Conservation (phyloP, 179 eudicot species). For the Gypsophila paniculata region DNA sequence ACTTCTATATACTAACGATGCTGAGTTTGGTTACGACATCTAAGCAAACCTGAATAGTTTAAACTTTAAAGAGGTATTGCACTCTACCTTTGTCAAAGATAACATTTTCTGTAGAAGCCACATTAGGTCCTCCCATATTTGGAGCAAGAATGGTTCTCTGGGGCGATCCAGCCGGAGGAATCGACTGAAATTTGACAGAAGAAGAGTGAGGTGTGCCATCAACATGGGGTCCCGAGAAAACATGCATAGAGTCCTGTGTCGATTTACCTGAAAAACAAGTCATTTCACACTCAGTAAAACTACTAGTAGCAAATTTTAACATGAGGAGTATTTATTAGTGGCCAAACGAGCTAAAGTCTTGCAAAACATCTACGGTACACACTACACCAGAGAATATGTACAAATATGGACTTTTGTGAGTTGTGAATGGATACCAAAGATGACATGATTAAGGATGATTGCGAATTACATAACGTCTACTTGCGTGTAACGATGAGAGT, state of each 20-base stretch:
- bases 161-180: slow-evolving; percentile 1
- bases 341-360: neutral
- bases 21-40: neutral
- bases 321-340: neutral
- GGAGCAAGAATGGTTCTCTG: neutral
- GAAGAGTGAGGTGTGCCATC: slow-evolving; percentile 14
- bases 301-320: neutral
- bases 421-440: too few species aligned
- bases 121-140: neutral
- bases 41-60: neutral
- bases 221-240: slow-evolving; percentile 14
- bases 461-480: too few species aligned
- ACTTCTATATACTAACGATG: neutral
- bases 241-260: slow-evolving; percentile 9
- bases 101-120: neutral
- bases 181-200: slow-evolving; percentile 17
- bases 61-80: neutral
- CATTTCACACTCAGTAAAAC: neutral
- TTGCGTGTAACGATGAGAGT: too few species aligned
- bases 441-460: too few species aligned
- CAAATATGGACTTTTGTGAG: too few species aligned
- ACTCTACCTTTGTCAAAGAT: slow-evolving; percentile 11
- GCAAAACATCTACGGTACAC: too few species aligned
- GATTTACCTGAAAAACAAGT: slow-evolving; percentile 13
- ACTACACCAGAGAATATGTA: too few species aligned